Conservation (phyloP, 371 early-diverging fungal species). For the Circinella umbellata region DNA sequence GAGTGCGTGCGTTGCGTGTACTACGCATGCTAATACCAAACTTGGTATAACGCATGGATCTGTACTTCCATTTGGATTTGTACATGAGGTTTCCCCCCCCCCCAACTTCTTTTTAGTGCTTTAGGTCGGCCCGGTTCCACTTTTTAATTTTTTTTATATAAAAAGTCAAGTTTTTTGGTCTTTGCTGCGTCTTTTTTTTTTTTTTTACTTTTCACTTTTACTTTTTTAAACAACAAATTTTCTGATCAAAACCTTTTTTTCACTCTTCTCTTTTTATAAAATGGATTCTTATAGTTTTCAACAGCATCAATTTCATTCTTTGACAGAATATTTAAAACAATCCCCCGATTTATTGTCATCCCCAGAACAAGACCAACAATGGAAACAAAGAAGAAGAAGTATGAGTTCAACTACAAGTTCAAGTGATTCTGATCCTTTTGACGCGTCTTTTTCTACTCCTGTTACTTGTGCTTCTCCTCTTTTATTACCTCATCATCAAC, state of each 20-base stretch:
- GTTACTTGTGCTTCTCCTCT: slow-evolving; percentile 1
- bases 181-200: neutral
- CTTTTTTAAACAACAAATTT: neutral
- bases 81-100: neutral
- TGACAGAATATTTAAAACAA: slow-evolving; percentile 8
- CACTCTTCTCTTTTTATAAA: too few relatives aligned
- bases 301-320: neutral
- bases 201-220: neutral
- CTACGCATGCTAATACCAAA: slow-evolving; percentile 14
- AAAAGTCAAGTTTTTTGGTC: too few relatives aligned
- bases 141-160: neutral
- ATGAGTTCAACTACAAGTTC: slow-evolving; percentile 3
- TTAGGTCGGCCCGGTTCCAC: neutral
- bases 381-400: slow-evolving; percentile 3
- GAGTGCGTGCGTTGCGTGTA: slow-evolving; percentile 5
- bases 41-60: slow-evolving; percentile 8
- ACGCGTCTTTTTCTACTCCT: slow-evolving; percentile 5
- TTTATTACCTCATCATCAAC: neutral
- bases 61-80: slow-evolving; percentile 1
- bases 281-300: neutral
- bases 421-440: neutral
- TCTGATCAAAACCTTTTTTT: neutral
- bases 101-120: too few relatives aligned
- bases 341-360: slow-evolving; percentile 2
- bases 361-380: neutral